These are phyloP conservation scores for Ajuga chamaepitys DNA, from an alignment of 257 asterid genomes.

Conservation along the genomic window DNA sequence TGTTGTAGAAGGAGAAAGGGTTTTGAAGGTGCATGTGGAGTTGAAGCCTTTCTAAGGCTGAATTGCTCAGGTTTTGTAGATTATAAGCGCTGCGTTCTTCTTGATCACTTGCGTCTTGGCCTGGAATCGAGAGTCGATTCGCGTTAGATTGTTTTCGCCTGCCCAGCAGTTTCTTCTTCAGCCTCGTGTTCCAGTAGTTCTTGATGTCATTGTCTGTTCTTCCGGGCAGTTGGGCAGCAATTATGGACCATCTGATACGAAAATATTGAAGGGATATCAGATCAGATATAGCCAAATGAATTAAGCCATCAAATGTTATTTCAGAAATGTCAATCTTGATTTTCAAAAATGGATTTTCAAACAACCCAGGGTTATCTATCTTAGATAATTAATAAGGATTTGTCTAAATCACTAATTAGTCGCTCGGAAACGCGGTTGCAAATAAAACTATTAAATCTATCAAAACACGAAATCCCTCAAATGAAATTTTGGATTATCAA, in stretches of 20 bases:
- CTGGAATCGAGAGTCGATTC: constrained; percentile 26
- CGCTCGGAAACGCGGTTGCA: no score
- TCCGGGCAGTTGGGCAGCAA: constrained; percentile 95
- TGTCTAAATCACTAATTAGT: no score
- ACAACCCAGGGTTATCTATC: no score
- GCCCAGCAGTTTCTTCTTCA: constrained; percentile 82
- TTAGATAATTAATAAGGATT: no score
- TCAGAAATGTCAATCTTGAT: neutral
- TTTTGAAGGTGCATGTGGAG: constrained; percentile 82
- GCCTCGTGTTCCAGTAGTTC: constrained; percentile 85
- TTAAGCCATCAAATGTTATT: neutral
- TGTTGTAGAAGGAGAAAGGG: constrained; percentile 48
- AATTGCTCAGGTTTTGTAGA: constrained; percentile 56
- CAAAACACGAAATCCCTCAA: neutral
- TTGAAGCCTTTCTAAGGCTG: constrained; percentile 89
- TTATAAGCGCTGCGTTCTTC: constrained; percentile 21
- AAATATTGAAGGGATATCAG: neutral
- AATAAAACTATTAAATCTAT: no score
- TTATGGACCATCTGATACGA: constrained; percentile 75
- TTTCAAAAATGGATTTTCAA: neutral
- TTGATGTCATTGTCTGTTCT: constrained; percentile 94
- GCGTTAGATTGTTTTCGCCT: constrained; percentile 47
- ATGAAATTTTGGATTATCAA: constrained; percentile 6
- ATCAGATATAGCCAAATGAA: neutral
- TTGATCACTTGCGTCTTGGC: constrained; percentile 22